Evolutionary conservation across 352 stramenopile genomes (phyloP).

Genomic region (Pythium pyrilobum): DNA sequence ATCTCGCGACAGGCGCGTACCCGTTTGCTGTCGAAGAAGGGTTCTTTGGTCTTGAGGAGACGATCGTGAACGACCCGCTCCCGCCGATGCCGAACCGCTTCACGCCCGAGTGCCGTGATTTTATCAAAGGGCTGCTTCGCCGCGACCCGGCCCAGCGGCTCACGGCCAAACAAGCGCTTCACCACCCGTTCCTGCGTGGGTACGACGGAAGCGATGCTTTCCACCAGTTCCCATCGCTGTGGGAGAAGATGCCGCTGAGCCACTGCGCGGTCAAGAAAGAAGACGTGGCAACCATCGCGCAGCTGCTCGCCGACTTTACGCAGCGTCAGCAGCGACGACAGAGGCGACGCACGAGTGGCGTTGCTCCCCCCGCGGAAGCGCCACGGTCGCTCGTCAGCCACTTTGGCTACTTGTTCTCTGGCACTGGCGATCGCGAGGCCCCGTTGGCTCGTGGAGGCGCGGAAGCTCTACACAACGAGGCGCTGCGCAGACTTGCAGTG

Average conservation of each 20-base stretch:
- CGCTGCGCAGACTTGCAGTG: no score
- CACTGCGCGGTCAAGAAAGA: conserved; percentile 12
- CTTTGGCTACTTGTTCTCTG: not conserved
- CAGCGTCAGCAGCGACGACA: conserved; percentile 2
- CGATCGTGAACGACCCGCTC: conserved; percentile 70
- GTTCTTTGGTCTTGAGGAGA: conserved; percentile 81
- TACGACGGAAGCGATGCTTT: conserved; percentile 35
- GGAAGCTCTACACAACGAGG: no score
- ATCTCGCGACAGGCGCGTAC: conserved; percentile 55
- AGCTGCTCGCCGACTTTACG: conserved; percentile 33
- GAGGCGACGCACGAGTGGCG: not conserved
- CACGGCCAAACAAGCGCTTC: conserved; percentile 79
- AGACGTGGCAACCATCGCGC: conserved; percentile 24
- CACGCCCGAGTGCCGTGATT: conserved; percentile 86
- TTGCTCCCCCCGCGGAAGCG: no score
- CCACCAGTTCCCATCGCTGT: conserved; percentile 28
- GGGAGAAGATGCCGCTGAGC: conserved; percentile 34
- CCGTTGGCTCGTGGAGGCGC: no score
- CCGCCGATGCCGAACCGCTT: conserved; percentile 77
- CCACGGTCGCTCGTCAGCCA: not conserved
- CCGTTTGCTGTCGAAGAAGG: conserved; percentile 70
- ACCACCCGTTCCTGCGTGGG: conserved; percentile 82
- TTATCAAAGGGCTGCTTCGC: conserved; percentile 90
- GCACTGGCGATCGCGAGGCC: no score
- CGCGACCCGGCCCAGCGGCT: conserved; percentile 81